Evolutionary conservation across 225 moss, liverwort and hornwort species (phyloP).

Genomic region (Straminergon stramineum): DNA sequence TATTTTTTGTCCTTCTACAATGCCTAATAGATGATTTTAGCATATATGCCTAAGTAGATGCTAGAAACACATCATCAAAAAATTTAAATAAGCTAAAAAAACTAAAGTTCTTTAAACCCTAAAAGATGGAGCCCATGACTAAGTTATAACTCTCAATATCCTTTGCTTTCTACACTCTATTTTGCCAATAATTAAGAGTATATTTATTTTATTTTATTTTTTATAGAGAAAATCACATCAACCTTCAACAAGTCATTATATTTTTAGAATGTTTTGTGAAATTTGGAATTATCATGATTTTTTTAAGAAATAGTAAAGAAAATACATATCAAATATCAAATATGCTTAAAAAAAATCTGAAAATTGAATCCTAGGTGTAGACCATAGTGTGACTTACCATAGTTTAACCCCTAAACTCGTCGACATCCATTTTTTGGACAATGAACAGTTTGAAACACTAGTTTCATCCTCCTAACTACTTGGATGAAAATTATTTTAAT

Average conservation of each 20-base stretch:
- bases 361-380: too few species aligned
- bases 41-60: background rate
- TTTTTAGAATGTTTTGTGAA: background rate
- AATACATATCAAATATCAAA: rapidly evolving
- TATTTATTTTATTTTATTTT: background rate
- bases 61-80: background rate
- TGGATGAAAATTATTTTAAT: too few species aligned
- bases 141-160: background rate
- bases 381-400: rapidly evolving
- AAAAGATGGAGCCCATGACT: rapidly evolving
- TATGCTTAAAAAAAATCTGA: background rate
- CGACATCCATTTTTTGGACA: too few species aligned
- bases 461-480: too few species aligned
- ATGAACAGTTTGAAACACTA: too few species aligned
- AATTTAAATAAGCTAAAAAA: background rate
- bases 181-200: background rate
- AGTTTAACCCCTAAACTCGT: too few species aligned
- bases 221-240: background rate
- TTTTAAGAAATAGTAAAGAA: too few species aligned
- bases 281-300: too few species aligned
- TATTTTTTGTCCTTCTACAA: background rate
- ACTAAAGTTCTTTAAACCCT: background rate
- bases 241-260: rapidly evolving
- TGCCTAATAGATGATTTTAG: background rate
- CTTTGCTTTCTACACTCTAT: background rate